These are phyloP conservation scores for Triticum monococcum DNA, from an alignment of 176 grass and related monocot species.

Conservation along the genomic window DNA sequence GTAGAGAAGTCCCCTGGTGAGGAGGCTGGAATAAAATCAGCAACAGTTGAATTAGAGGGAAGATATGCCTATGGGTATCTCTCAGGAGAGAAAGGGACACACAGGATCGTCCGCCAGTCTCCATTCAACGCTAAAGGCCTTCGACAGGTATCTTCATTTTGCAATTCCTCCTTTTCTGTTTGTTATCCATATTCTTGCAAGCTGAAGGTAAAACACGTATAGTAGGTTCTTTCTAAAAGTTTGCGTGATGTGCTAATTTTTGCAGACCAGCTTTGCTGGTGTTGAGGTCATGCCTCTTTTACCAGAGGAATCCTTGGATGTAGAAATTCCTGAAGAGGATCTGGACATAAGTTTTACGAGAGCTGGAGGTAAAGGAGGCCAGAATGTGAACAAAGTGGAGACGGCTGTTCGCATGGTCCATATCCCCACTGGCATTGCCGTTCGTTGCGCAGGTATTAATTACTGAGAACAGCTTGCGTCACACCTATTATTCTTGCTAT, in stretches of 20 bases:
- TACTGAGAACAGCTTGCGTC: not conserved
- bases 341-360: constrained; percentile 88
- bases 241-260: not conserved
- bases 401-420: constrained; percentile 95
- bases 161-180: not conserved
- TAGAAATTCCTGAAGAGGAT: constrained; percentile 97
- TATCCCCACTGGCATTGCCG: constrained; percentile 84
- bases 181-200: not conserved
- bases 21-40: constrained; percentile 98
- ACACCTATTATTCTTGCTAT: not conserved
- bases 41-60: constrained; percentile 77
- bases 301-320: constrained; percentile 72
- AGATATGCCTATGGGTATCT: constrained; percentile 93
- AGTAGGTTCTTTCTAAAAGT: not conserved
- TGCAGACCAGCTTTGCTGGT: constrained; percentile 93
- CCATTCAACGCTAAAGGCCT: constrained; percentile 98
- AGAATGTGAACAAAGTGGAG: constrained; percentile 99
- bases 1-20: constrained; percentile 88
- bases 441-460: constrained; percentile 90
- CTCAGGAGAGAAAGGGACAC: constrained; percentile 97
- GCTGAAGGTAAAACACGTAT: not conserved
- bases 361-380: constrained; percentile 94
- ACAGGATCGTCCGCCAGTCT: constrained; percentile 91
- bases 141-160: constrained; percentile 62
- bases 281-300: constrained; percentile 96